These are phyloP conservation scores for Vicia villosa DNA, from an alignment of 306 rosid genomes.

Conservation along the genomic window DNA sequence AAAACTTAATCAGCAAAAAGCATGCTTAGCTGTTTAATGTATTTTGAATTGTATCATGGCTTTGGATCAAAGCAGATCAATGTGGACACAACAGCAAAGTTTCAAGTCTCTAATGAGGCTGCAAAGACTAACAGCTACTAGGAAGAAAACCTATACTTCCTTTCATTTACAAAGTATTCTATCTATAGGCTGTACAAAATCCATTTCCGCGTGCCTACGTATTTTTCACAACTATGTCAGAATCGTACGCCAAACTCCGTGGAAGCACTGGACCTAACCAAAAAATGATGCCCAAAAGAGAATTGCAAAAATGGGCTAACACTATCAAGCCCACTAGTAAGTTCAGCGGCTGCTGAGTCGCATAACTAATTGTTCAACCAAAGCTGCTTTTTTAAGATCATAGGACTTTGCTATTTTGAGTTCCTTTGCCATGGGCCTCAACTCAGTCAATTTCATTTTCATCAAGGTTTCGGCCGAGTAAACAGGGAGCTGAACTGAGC, in stretches of 20 bases:
- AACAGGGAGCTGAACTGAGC: conserved; percentile 15
- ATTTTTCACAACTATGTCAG: conserved; percentile 38
- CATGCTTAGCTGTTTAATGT: background rate
- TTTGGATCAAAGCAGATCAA: conserved; percentile 13
- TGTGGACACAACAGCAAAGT: background rate
- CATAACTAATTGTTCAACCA: conserved; percentile 38
- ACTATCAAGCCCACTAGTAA: conserved; percentile 28
- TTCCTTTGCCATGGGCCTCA: conserved; percentile 51
- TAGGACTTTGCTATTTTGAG: conserved; percentile 23
- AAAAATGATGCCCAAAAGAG: conserved; percentile 24
- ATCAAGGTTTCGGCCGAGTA: background rate
- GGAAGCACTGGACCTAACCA: conserved; percentile 4
- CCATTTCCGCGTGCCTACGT: conserved; percentile 37
- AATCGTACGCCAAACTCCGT: conserved; percentile 34
- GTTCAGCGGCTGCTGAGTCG: conserved; percentile 33
- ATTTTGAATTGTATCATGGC: conserved; percentile 4
- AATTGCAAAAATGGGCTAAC: conserved; percentile 24
- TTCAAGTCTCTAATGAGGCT: conserved; percentile 9
- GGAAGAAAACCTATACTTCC: conserved; percentile 41
- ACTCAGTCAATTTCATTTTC: conserved; percentile 7
- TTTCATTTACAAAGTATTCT: conserved; percentile 42
- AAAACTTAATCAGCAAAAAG: background rate
- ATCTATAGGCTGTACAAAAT: conserved; percentile 45
- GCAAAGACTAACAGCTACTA: conserved; percentile 31
- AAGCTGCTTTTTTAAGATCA: conserved; percentile 39